Base-by-base conservation (phyloP, 495 filamentous ascomycete genomes). In the Collariella sp. region DNA sequence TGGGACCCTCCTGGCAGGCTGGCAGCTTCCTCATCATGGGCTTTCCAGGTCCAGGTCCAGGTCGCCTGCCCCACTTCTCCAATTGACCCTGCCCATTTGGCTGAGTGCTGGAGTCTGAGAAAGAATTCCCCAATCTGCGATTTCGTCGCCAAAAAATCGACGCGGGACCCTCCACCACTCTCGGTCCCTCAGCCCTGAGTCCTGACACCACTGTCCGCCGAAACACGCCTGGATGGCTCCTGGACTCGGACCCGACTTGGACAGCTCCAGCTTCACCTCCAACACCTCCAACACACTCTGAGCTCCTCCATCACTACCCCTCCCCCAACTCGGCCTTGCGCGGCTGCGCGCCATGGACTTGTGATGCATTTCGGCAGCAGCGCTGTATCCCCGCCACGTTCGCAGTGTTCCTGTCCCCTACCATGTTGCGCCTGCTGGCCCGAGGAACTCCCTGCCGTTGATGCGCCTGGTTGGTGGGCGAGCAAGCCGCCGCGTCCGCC, bases 351-450 rank as follows among this genome's bases (percentile, higher is more conserved):
- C 47, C 36, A 69, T 67, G 67, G 65, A 54, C 43, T 57, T 66
- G 67, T 69, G 58, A 69, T 67, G 67, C 67, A 63, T 66, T 56
- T 33, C 50, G 33, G 55, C 53, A 43, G 56, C 56, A 18, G 53
- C 53, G 51, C 34, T 51, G 52, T 52, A 40, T 51, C 54, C 56
- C 60, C 54, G 51, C 44, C 47, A 45, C 46, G 39, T 19, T 20
- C 23, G 23, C 5, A 44, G 36, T 7, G 23, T 19, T 13, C 29
- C 16, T 16, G 12, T 13, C 16, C 50, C 34, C 34, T 59, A 66
- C 53, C 55, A 64, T 69, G 67, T 67, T 67, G 63, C 59, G 59
- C 58, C 59, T 55, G 58, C 50, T 52, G 55, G 55, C 56, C 47
- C 56, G 54, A 35, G 24, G n/a, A 53, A 45, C 12, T 23, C 43